Base-by-base conservation (phyloP, 1,284 basidiomycete genomes). In the Cystobasidium sp. region DNA sequence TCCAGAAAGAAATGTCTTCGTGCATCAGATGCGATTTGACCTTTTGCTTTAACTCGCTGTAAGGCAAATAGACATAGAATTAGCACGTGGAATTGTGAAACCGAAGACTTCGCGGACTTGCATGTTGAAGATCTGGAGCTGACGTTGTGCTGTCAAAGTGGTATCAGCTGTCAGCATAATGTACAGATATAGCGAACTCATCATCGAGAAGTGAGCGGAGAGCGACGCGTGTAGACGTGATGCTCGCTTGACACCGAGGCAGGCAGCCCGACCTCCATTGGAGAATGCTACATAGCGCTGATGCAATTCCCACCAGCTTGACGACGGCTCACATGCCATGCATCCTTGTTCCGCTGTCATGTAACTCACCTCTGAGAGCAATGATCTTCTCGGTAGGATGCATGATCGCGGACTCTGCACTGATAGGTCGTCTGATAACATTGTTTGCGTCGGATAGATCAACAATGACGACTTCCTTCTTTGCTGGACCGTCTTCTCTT, bases 331-430 rank as follows among this genome's bases (percentile, higher is more conserved):
- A 16, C 20, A 51, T 51, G 47, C 20, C 47, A n/a, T 9, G 16
- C 20, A 52, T 44, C 43, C 14, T 3, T 37, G 12, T 22, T 18
- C 24, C 18, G 14, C 16, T 37, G 55, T 37, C 1, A n/a, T 18
- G 51, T 47, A 52, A 53, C 88, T 78, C 78, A 91, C 93, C 90
- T 86, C 96, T 96, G 76, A 99, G 85, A 10, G 97, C 97, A 75
- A 99, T 89, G 83, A 99, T 94, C 88, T 97, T 98, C 85, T 97
- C 90, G 79, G 89, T 88, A 37, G 94, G 94, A 83, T 98, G 95
- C 96, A 99, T 99, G 81, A 99, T 97, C 77, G 97, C 96, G 73
- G 93, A 95, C 84, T 99, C 97, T 88, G 87, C 97, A 31, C 93
- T 93, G 82, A 99, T 99, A 75, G 97, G 97, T 81, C 97, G 87